Percentiles rank a stretch among this genome's conserved stretches.
These are phyloP conservation scores for Nitzschia sp. DNA, from an alignment of 108 stramenopile species.

Conservation along the genomic window DNA sequence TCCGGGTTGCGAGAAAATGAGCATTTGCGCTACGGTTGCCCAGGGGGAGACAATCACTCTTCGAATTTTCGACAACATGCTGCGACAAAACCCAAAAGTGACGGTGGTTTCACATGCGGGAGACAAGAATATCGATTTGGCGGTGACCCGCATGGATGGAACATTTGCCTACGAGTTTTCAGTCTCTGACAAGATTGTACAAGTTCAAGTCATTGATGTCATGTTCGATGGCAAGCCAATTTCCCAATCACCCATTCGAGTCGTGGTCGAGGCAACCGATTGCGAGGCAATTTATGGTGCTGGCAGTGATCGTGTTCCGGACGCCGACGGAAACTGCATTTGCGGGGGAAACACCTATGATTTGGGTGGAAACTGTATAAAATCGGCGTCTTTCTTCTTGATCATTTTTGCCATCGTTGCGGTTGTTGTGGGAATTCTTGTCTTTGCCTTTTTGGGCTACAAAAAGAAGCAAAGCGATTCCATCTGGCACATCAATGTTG, in stretches of 20 bases:
- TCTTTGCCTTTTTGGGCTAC: background rate
- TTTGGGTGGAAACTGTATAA: constrained; percentile 7
- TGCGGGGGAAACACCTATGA: constrained; percentile 14
- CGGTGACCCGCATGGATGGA: background rate
- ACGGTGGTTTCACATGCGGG: background rate
- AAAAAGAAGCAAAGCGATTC: constrained; percentile 15
- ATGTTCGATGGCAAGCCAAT: constrained; percentile 34
- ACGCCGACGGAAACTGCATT: constrained; percentile 14
- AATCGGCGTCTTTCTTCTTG: constrained; percentile 8
- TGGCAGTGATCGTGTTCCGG: constrained; percentile 8
- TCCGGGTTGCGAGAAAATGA: constrained; percentile 35
- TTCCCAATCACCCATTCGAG: constrained; percentile 33
- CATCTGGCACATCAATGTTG: constrained; percentile 26
- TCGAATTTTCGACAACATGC: constrained; percentile 22
- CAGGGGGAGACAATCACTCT: constrained; percentile 7
- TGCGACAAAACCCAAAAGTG: constrained; percentile 1
- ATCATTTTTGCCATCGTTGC: background rate
- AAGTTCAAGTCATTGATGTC: constrained; percentile 26
- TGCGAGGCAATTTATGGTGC: background rate
- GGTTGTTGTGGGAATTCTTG: background rate
- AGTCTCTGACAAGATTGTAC: constrained; percentile 2
- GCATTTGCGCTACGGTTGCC: constrained; percentile 26
- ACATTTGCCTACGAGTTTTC: constrained; percentile 19
- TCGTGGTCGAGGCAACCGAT: constrained; percentile 11
- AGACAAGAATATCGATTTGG: background rate